Evolutionary conservation across 2,329 filamentous ascomycete species (phyloP).

Genomic region (Cytospora paraplurivora): DNA sequence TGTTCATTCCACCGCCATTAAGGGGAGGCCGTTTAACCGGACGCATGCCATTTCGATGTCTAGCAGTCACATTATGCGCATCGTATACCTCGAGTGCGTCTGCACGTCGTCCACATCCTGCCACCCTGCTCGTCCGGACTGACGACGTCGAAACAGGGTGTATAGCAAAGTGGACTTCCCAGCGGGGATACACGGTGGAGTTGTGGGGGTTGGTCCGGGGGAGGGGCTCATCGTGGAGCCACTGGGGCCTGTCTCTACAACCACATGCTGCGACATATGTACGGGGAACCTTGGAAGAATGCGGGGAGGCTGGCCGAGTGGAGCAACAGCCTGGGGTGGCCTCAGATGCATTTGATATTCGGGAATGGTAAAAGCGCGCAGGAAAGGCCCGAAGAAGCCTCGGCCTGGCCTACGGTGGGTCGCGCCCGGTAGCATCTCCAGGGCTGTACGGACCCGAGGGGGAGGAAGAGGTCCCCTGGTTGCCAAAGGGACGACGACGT

Average conservation of each 20-base stretch:
- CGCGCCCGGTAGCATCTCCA: too few relatives aligned
- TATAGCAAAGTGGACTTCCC: too few relatives aligned
- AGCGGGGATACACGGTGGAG: too few relatives aligned
- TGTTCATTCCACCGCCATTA: background rate
- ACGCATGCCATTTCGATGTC: background rate
- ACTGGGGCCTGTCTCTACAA: conserved; percentile 7
- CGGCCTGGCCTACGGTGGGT: background rate
- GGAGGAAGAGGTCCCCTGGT: conserved; percentile 6
- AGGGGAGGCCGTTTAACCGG: conserved; percentile 7
- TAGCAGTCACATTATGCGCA: too few relatives aligned
- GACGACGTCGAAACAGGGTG: background rate
- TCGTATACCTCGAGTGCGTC: too few relatives aligned
- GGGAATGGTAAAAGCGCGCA: background rate
- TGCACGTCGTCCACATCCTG: too few relatives aligned
- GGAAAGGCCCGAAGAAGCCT: conserved; percentile 14
- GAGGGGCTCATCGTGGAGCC: conserved; percentile 17
- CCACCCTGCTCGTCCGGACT: background rate
- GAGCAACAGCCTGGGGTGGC: conserved; percentile 10
- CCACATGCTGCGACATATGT: conserved; percentile 1
- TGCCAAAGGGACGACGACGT: conserved; percentile 15
- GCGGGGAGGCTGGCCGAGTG: conserved; percentile 13
- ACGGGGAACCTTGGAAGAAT: conserved; percentile 17
- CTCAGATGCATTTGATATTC: conserved; percentile 1
- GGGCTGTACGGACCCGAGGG: too few relatives aligned
- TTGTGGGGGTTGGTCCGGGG: conserved; percentile 6